Evolutionary conservation across 2,329 filamentous ascomycete genomes (phyloP), one percentile per base, ranked within the genome.

Genomic region (Blastomyces emzantsi): DNA sequence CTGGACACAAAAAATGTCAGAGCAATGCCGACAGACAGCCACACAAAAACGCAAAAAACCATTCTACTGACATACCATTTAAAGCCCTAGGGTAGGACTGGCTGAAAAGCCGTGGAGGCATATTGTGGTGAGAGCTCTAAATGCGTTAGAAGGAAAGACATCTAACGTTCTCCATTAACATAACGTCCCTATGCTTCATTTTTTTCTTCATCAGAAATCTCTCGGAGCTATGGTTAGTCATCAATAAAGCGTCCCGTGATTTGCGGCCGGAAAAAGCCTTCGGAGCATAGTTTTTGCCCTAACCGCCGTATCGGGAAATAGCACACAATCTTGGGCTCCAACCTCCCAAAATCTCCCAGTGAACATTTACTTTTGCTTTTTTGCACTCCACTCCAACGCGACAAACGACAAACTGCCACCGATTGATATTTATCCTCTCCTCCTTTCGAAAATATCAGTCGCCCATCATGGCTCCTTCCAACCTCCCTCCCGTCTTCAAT

Each of bases 401-500:
- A 57, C 66, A 73, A 70, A 70, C 68, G 70, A 74, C 70, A 72
- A 70, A 68, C 75, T 73, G 76, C 77, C 75, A 76, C 73, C 75
- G 75, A 77, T 77, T 78, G 76, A 77, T 76, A 75, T 74, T 72
- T 72, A 73, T 73, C 74, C 69, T 70, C 72, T 70, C 69, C 70
- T 67, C 67, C 68, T 9, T 66, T 68, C 75, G 66, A 73, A 43
- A 43, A 73, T 74, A 78, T 78, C 78, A 81, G 79, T 80, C 79
- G 79, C 79, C 83, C 87, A 94, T 87, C 79, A 97, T 97, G 93
- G 91, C 92, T 79, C 90, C 93, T 80, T 85, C 87, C 76, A 96
- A 97, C 84, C 89, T 97, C 72, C 94, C 94, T 79, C 84, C 92
- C 72, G 85, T 89, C 77, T 96, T 99, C 89, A 94, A 96, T 86